Conservation (phyloP, 192 early-diverging fungal species). For the Cladochytrium replicatum region DNA sequence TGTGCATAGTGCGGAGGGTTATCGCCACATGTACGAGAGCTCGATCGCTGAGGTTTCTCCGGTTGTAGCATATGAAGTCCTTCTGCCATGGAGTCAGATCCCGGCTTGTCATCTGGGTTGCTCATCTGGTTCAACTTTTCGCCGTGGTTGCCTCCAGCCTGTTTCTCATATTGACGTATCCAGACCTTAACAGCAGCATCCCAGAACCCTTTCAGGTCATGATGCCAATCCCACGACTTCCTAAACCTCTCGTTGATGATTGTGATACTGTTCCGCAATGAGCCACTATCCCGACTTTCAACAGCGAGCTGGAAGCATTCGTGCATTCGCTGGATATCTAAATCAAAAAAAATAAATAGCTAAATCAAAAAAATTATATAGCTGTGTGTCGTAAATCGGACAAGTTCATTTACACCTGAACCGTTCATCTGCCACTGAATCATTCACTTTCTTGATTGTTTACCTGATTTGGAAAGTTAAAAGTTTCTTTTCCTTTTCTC, state of each 20-base stretch:
- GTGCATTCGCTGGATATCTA: neutral
- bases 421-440: no score
- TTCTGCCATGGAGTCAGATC: slow-evolving; percentile 25
- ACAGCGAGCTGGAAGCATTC: slow-evolving; percentile 7
- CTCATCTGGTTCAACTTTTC: neutral
- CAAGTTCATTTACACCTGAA: no score
- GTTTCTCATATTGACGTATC: no score
- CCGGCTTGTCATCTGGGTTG: slow-evolving; percentile 3
- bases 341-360: neutral
- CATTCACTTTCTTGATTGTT: no score
- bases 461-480: no score
- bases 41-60: slow-evolving; percentile 11
- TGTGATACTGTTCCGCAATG: neutral
- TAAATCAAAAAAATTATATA: no score
- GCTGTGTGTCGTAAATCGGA: no score
- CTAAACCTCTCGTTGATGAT: no score
- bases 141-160: no score
- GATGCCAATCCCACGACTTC: slow-evolving; percentile 19
- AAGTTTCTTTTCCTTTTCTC: no score
- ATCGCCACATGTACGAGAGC: neutral
- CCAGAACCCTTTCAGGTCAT: slow-evolving; percentile 31
- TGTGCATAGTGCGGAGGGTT: no score
- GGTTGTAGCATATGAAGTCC: no score
- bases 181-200: slow-evolving; percentile 1
- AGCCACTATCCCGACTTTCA: slow-evolving; percentile 4